Conservation (phyloP, 202 grass and related monocot genomes). For the Brachypodium distachyon region DNA sequence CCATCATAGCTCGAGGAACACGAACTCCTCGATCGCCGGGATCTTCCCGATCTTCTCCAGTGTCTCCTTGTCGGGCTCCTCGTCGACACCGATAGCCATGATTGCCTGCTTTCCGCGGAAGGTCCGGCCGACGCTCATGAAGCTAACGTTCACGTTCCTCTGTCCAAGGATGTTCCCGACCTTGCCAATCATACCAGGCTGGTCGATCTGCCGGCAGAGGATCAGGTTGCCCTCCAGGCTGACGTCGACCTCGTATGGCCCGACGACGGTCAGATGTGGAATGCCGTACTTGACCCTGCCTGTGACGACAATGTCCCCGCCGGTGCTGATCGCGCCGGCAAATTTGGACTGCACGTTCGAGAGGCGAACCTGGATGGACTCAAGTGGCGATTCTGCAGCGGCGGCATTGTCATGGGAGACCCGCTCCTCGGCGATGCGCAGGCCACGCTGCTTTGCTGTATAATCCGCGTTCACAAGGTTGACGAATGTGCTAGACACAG, state of each 20-base stretch:
- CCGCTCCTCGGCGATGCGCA: slow-evolving; percentile 71
- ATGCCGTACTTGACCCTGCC: slow-evolving; percentile 71
- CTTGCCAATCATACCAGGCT: slow-evolving; percentile 70
- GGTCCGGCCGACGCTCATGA: slow-evolving; percentile 77
- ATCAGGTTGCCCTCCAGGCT: slow-evolving; percentile 72
- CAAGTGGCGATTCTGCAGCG: slow-evolving; percentile 48
- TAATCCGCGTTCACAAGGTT: slow-evolving; percentile 92
- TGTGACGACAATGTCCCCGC: slow-evolving; percentile 48
- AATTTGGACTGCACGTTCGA: slow-evolving; percentile 59
- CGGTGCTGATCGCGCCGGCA: slow-evolving; percentile 45
- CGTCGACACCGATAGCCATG: slow-evolving; percentile 85
- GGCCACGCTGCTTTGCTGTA: slow-evolving; percentile 74
- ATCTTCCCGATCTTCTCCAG: slow-evolving; percentile 57
- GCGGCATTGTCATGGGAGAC: slow-evolving; percentile 43
- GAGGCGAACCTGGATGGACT: slow-evolving; percentile 70
- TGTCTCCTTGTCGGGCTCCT: slow-evolving; percentile 62
- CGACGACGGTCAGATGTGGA: slow-evolving; percentile 49
- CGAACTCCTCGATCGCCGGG: slow-evolving; percentile 63
- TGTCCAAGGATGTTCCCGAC: slow-evolving; percentile 62
- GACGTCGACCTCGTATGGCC: slow-evolving; percentile 58
- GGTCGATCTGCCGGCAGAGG: slow-evolving; percentile 67
- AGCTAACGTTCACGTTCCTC: slow-evolving; percentile 72
- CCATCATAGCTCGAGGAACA: slow-evolving; percentile 65
- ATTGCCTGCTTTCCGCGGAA: slow-evolving; percentile 68
- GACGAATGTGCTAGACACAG: slow-evolving; percentile 65